Evolutionary conservation across 2,329 filamentous ascomycete species (phyloP).

Genomic region (Fusarium virguliforme): DNA sequence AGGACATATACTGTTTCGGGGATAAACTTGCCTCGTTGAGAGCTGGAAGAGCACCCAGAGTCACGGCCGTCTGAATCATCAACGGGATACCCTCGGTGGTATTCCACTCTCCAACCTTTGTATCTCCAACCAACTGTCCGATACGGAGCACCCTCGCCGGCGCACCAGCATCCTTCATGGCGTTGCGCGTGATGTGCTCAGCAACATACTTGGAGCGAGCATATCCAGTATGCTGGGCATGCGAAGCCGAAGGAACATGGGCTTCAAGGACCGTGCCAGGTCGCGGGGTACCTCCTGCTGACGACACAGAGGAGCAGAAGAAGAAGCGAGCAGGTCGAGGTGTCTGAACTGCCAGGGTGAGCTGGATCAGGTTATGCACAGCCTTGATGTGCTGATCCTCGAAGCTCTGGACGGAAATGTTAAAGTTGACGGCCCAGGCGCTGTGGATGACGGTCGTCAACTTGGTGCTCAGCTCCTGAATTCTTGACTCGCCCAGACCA

Average conservation of each 20-base stretch:
- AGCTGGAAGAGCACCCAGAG: slow-evolving; percentile 64
- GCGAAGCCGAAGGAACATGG: slow-evolving; percentile 52
- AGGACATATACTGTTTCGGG: too few species aligned
- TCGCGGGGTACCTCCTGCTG: slow-evolving; percentile 52
- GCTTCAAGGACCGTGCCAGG: slow-evolving; percentile 56
- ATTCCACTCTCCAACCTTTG: slow-evolving; percentile 66
- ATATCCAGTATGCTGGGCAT: slow-evolving; percentile 63
- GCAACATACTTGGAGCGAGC: slow-evolving; percentile 60
- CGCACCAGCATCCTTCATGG: slow-evolving; percentile 49
- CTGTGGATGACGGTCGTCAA: slow-evolving; percentile 65
- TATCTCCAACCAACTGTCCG: slow-evolving; percentile 68
- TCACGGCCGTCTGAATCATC: slow-evolving; percentile 65
- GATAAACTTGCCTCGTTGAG: slow-evolving; percentile 57
- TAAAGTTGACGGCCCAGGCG: slow-evolving; percentile 72
- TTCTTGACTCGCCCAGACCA: slow-evolving; percentile 45
- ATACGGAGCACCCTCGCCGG: slow-evolving; percentile 60
- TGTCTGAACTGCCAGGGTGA: slow-evolving; percentile 51
- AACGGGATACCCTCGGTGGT: slow-evolving; percentile 67
- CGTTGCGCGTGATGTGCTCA: slow-evolving; percentile 57
- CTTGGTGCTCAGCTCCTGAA: slow-evolving; percentile 50
- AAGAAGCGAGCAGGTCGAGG: slow-evolving; percentile 56
- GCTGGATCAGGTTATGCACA: slow-evolving; percentile 61
- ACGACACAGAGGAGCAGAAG: slow-evolving; percentile 67
- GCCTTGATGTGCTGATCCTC: slow-evolving; percentile 65
- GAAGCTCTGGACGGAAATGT: slow-evolving; percentile 65